Percentiles rank a stretch among this genome's conserved stretches.
phyloP scores from a whole-genome alignment of 345 rosid genomes.

The Eucalyptus guilfoylei region DNA sequence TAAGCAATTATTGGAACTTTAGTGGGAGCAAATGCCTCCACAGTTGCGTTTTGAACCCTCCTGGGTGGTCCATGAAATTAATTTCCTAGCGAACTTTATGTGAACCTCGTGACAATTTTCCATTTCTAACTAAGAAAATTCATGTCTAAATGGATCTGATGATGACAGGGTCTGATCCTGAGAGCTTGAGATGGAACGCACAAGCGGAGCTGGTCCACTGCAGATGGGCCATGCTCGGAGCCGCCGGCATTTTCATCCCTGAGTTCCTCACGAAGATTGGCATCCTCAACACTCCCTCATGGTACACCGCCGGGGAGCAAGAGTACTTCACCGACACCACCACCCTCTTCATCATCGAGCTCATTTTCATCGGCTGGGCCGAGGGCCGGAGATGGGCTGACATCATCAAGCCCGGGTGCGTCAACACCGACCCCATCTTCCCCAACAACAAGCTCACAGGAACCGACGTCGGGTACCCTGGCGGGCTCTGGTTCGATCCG shows the following conservation, averaged over 20 bases:
- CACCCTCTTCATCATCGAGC: slow-evolving; percentile 68
- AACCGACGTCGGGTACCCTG: slow-evolving; percentile 96
- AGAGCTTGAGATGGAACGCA: slow-evolving; percentile 80
- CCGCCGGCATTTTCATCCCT: slow-evolving; percentile 94
- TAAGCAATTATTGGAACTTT: not conserved
- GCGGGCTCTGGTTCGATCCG: slow-evolving; percentile 99
- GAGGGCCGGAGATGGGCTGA: slow-evolving; percentile 99
- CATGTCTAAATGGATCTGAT: not conserved
- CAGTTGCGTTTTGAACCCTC: not conserved
- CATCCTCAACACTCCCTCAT: slow-evolving; percentile 85
- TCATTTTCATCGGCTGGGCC: slow-evolving; percentile 90
- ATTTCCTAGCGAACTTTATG: not conserved
- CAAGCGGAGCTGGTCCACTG: slow-evolving; percentile 90
- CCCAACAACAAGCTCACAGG: slow-evolving; percentile 97
- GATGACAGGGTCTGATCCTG: slow-evolving; percentile 75
- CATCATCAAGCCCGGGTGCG: slow-evolving; percentile 88
- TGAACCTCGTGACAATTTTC: not conserved
- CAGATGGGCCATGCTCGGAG: slow-evolving; percentile 99
- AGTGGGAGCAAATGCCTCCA: not conserved
- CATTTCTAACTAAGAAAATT: not conserved
- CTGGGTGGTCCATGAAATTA: not conserved
- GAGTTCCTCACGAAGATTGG: slow-evolving; percentile 88
- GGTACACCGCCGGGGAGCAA: slow-evolving; percentile 80
- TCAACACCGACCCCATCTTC: slow-evolving; percentile 93
- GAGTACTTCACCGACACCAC: slow-evolving; percentile 93